phyloP scores from a whole-genome alignment of 345 rosid genomes.

The Isatis tinctoria region DNA sequence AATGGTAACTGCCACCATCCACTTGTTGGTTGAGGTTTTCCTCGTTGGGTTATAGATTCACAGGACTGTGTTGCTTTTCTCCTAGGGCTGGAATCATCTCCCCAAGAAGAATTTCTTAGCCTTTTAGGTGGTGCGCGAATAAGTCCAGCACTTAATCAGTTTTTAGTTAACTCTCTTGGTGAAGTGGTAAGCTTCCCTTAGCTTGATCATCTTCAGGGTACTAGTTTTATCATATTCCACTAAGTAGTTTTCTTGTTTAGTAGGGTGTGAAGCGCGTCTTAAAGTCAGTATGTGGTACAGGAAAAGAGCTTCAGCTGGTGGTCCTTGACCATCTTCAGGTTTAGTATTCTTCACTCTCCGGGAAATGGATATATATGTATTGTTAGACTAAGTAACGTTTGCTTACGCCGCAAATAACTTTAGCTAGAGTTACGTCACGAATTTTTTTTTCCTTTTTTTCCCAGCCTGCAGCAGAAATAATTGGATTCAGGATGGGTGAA shows the following conservation, averaged over 20 bases:
- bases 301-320: constrained; percentile 83
- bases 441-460: constrained; percentile 38
- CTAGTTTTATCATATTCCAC: constrained; percentile 2
- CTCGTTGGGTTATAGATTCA: constrained; percentile 12
- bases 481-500: constrained; percentile 94
- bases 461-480: constrained; percentile 94
- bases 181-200: constrained; percentile 59
- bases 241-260: constrained; percentile 24
- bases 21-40: neutral
- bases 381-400: neutral
- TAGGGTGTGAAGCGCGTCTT: constrained; percentile 89
- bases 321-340: constrained; percentile 94
- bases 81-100: constrained; percentile 77
- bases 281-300: constrained; percentile 79
- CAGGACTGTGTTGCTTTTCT: constrained; percentile 19
- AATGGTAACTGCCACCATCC: constrained; percentile 50
- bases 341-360: constrained; percentile 20
- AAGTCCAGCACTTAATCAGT: constrained; percentile 90
- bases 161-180: constrained; percentile 77
- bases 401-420: neutral
- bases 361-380: neutral
- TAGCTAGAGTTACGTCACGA: neutral
- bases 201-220: constrained; percentile 13
- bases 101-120: constrained; percentile 93
- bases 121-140: constrained; percentile 85